Evolutionary conservation across 2,329 filamentous ascomycete genomes (phyloP), one percentile per base, ranked within the genome.

Genomic region (Ceratocystis ficicola): DNA sequence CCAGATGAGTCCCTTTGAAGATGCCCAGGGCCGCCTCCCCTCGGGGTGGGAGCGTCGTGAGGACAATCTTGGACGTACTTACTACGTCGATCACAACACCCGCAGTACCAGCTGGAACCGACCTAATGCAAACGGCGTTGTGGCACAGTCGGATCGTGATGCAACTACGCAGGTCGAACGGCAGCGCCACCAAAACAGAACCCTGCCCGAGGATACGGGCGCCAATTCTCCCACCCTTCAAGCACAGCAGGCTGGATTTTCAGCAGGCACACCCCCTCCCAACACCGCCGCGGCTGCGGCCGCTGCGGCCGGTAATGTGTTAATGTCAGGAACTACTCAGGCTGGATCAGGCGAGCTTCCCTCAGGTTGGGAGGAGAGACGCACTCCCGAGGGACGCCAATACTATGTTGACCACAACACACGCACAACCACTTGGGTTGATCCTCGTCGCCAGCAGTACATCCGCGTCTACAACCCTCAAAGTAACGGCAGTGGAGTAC

Each of bases 391-490:
- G 79, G 92, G 93, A 32, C 85, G 94, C 63, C 83, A 93, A 7
- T 99, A 99, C 77, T 99, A 96, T 76, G 94, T 99, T 62, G 94
- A 99, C 74, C 94, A 99, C 77, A 99, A 97, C 74, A 97, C 94
- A 8, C 85, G 94, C 70, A 97, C 94, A 1, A 99, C 94, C 0
- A 97, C 94, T 0, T 99, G 94, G 94, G 94, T 99, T 17, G 94
- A 99, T 74, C 94, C 94, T 36, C 86, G 94, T 71, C 87, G 94
- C 69, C 94, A 97, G 76, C 94, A 99, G 75, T 99, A 96, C 77
- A 97, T 99, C 68, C 84, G 94, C 67, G 96, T 97, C 89, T 99
- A 99, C 73, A 84, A 84, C 41, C 93, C 92, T 1, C 89, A 93
- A 71, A 94, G 90, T 75, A 89, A 87, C 69, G 84, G 86, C 70